Percentiles rank a stretch among this genome's conserved stretches.
phyloP scores from a whole-genome alignment of 108 stramenopile species.

The Fragilaria radians region DNA sequence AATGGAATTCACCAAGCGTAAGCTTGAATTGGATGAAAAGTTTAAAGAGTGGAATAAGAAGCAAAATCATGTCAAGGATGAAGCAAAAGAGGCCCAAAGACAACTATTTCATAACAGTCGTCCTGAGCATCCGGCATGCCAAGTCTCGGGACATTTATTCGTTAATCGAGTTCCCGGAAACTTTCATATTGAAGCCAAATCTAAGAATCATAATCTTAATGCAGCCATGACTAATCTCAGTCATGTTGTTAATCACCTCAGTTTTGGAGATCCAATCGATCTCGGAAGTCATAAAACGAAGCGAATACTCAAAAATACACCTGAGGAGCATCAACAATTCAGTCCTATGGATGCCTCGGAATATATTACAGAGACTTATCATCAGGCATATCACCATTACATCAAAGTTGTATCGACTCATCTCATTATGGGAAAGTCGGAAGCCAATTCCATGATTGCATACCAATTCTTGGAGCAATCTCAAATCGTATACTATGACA shows the following conservation, averaged over 20 bases:
- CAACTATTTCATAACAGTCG: conserved; percentile 43
- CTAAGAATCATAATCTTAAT: conserved; percentile 90
- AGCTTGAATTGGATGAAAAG: conserved; percentile 76
- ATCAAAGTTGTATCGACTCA: conserved; percentile 96
- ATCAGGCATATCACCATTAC: conserved; percentile 96
- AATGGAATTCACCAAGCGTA: conserved; percentile 55
- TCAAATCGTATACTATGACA: conserved; percentile 75
- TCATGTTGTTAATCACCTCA: conserved; percentile 89
- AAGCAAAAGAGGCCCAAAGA: conserved; percentile 38
- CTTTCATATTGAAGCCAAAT: conserved; percentile 93
- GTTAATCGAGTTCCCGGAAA: conserved; percentile 97
- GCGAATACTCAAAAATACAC: conserved; percentile 74
- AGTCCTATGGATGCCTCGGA: conserved; percentile 71
- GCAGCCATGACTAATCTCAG: conserved; percentile 92
- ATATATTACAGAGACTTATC: conserved; percentile 64
- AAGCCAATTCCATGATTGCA: conserved; percentile 42
- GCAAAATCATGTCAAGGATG: conserved; percentile 27
- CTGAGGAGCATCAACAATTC: conserved; percentile 78
- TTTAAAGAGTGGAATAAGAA: conserved; percentile 80
- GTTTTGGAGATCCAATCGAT: conserved; percentile 80
- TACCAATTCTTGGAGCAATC: conserved; percentile 84
- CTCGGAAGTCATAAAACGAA: conserved; percentile 35
- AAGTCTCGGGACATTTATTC: conserved; percentile 74
- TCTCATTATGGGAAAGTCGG: conserved; percentile 55
- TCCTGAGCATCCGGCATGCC: conserved; percentile 85